Evolutionary conservation across 148 eudicot genomes (phyloP).

Genomic region (Rhododendron molle): DNA sequence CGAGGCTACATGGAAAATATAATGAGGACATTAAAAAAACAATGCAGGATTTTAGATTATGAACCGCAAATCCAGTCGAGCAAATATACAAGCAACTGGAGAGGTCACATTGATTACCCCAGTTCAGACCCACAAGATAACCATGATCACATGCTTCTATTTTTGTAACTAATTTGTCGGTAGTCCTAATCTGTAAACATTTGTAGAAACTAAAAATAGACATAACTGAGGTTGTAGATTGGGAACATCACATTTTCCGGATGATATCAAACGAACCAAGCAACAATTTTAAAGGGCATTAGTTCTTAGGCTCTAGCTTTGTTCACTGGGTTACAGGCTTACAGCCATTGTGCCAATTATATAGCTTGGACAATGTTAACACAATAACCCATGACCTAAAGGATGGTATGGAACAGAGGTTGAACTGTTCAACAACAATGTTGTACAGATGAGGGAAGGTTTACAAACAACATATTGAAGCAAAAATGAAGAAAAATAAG

Average conservation of each 20-base stretch:
- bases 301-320: neutral
- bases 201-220: neutral
- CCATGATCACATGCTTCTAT: conserved; percentile 7
- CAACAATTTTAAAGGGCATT: neutral
- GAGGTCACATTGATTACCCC: neutral
- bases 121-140: conserved; percentile 3
- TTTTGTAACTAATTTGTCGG: neutral
- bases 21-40: neutral
- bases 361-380: neutral
- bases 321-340: neutral
- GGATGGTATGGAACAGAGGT: neutral
- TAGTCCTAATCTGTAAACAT: neutral
- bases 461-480: neutral
- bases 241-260: neutral
- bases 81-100: neutral
- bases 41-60: neutral
- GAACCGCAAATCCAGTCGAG: neutral
- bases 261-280: neutral
- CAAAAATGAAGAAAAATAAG: neutral
- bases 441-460: neutral
- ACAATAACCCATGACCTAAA: neutral
- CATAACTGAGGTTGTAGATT: neutral
- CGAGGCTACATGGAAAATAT: conserved; percentile 54
- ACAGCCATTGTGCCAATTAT: neutral
- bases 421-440: neutral